A percentile compares a stretch with the other conserved stretches of the same genome.
These are phyloP conservation scores for Lineolata rhizophorae DNA, from an alignment of 495 filamentous ascomycete species.

Conservation along the genomic window DNA sequence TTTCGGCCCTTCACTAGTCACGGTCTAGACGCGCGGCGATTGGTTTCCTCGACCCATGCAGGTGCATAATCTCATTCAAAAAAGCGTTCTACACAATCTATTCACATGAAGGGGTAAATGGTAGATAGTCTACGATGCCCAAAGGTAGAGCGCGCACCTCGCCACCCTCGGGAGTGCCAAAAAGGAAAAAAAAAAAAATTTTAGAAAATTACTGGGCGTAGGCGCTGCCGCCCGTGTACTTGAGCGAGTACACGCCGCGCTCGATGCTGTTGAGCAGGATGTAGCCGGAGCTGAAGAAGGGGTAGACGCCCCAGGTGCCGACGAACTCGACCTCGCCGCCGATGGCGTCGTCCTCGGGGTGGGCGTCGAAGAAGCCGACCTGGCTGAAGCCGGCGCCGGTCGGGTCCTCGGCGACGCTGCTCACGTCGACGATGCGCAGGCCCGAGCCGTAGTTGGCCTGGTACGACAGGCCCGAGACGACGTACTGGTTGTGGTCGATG, in stretches of 20 bases:
- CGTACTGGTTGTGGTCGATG: slow-evolving; percentile 43
- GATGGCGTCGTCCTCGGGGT: slow-evolving; percentile 33
- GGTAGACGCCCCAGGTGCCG: slow-evolving; percentile 35
- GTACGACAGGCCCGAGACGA: slow-evolving; percentile 28
- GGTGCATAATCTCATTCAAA: too few relatives aligned
- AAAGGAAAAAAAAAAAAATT: too few relatives aligned
- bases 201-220: too few relatives aligned
- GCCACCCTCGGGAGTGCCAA: too few relatives aligned
- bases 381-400: slow-evolving; percentile 28
- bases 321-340: slow-evolving; percentile 30
- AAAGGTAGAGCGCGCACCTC: too few relatives aligned
- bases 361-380: slow-evolving; percentile 34
- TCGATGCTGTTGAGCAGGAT: slow-evolving; percentile 39
- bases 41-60: too few relatives aligned
- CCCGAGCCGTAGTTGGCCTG: slow-evolving; percentile 38
- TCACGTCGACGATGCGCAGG: slow-evolving; percentile 32
- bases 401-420: slow-evolving; percentile 28
- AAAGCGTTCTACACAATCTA: too few relatives aligned
- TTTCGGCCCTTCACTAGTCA: too few relatives aligned
- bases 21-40: too few relatives aligned
- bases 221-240: too few relatives aligned
- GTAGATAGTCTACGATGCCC: too few relatives aligned
- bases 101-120: too few relatives aligned
- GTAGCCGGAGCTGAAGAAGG: slow-evolving; percentile 32
- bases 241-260: slow-evolving; percentile 31